Conservation (phyloP, 768 basidiomycete species). For the Lactarius quietus region DNA sequence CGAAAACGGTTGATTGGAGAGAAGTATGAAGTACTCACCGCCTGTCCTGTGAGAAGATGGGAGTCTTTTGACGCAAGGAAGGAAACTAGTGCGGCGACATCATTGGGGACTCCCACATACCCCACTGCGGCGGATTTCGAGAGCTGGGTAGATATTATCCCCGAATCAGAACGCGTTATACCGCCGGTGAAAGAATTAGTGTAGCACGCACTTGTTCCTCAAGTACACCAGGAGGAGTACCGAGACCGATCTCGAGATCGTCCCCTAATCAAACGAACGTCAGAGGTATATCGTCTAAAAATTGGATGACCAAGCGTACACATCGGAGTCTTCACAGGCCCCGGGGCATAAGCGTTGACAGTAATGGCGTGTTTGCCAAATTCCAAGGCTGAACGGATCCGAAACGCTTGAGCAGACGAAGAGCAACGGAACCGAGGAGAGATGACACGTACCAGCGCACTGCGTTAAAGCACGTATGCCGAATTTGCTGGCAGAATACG, state of each 20-base stretch:
- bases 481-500: conserved; percentile 35
- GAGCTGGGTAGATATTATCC: conserved; percentile 4
- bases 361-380: conserved; percentile 26
- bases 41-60: conserved; percentile 32
- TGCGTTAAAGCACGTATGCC: conserved; percentile 34
- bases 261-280: conserved; percentile 12
- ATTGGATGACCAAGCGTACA: conserved; percentile 12
- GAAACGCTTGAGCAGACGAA: conserved; percentile 2
- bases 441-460: conserved; percentile 19
- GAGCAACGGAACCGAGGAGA: neutral
- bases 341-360: conserved; percentile 29
- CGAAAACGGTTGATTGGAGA: neutral
- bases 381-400: conserved; percentile 23
- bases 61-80: conserved; percentile 35
- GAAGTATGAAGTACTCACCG: conserved; percentile 15
- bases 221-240: conserved; percentile 13
- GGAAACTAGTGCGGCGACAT: conserved; percentile 34
- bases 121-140: conserved; percentile 25
- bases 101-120: conserved; percentile 26
- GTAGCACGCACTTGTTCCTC: conserved; percentile 16
- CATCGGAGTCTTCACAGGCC: conserved; percentile 24
- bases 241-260: conserved; percentile 7
- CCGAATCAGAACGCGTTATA: neutral
- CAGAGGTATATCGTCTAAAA: neutral
- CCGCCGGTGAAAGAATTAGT: too few species aligned